Base-by-base conservation (phyloP, 2,329 filamentous ascomycete genomes). In the Dactylellina parvicollis region DNA sequence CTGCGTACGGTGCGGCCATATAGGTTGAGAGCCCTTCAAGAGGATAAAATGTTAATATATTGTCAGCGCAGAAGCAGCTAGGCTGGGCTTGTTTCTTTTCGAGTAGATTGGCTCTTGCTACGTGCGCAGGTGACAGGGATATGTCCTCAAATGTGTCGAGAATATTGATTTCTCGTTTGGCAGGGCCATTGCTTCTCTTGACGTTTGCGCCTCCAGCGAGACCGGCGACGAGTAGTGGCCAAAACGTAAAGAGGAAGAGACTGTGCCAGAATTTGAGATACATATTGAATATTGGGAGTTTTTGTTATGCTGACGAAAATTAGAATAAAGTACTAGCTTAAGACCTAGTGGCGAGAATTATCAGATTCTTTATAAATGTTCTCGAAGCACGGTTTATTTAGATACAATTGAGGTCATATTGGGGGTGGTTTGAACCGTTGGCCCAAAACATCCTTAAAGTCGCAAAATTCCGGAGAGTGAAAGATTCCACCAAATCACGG, bases 1-100 rank as follows among this genome's bases (percentile, higher is more conserved):
- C 38, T 22, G 20, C 9, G 26, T 44, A 42, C 36, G 62, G 62
- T 16, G 42, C 26, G 3, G 62, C 62, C 62, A 69, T 69, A 16
- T 44, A 69, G n/a, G 22, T 16, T 16, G 22, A 9, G 2, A 24
- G 36, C 1, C 12, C 24, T 16, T 16, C 34, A 34, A 64, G 32
- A 7, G 46, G n/a, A 16, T 64, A 64, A 5, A 26, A 18, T 12
- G 18, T 18, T 2, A 9, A 12, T 3, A 16, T 12, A 5, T 14
- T 18, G 12, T 34, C 2, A 7, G 30, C 8, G 22, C 57, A 61
- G 1, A 14, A 18, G 46, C 57, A 50, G 14, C n/a, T 26, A 3
- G 42, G 10, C 7, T 40, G 42, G 20, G 3, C 16, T 34, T 50
- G 56, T 24, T 34, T 61, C 18, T 26, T 16, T 14, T 1, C 18